Conservation (phyloP, 352 stramenopile species). For the Globisporangium mamillatum region DNA sequence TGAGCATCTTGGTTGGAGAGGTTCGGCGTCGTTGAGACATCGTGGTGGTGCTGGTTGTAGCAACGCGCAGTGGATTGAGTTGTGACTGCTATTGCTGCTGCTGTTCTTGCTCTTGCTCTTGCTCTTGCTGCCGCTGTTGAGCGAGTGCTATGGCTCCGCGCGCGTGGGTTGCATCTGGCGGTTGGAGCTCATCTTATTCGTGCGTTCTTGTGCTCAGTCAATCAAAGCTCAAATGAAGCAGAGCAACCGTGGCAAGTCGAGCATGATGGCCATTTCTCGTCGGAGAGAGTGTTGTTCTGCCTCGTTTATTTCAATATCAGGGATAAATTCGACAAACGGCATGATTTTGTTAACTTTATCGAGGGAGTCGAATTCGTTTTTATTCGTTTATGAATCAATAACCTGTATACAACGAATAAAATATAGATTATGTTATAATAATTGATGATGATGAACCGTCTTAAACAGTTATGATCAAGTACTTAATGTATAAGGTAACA, state of each 20-base stretch:
- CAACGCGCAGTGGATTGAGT: not conserved
- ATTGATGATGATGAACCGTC: no score
- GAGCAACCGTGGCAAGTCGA: not conserved
- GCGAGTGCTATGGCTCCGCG: not conserved
- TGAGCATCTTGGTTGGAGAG: not conserved
- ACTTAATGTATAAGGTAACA: no score
- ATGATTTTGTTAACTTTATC: not conserved
- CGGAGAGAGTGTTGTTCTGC: not conserved
- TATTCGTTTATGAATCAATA: no score
- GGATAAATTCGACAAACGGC: no score
- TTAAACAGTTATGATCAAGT: no score
- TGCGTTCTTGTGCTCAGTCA: not conserved
- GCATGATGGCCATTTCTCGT: not conserved
- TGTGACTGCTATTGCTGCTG: not conserved
- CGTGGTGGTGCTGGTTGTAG: not conserved
- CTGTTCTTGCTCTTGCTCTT: not conserved
- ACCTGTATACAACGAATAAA: no score
- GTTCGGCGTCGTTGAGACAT: not conserved
- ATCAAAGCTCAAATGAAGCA: not conserved
- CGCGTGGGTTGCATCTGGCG: not conserved
- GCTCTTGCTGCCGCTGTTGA: not conserved
- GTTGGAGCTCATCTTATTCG: not conserved
- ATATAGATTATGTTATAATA: no score
- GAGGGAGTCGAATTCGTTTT: no score
- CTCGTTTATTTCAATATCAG: not conserved